Base-by-base conservation (phyloP, 73 alveolate species). In the Paramecium sonneborni region DNA sequence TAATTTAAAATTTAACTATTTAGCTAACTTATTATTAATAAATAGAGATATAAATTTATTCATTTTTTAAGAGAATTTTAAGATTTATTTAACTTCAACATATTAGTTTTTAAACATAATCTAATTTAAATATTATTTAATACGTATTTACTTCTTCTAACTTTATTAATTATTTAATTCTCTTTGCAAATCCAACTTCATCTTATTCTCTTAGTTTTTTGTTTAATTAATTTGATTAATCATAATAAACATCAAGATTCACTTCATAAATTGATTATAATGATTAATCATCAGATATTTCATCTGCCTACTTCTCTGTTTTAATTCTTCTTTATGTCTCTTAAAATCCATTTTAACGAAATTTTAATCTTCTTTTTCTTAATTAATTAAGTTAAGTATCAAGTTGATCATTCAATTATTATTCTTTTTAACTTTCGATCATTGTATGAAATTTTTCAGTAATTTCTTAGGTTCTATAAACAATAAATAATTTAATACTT, bases 241-340 rank as follows among this genome's bases (percentile, higher is more conserved):
- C 55, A 72, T 72, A 72, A 21, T 28, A 38, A 4, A 35, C 57
- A 72, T 72, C 86, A 11, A 72, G 21, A 21, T 32, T 72, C 10
- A 72, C 86, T 72, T 72, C 86, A 72, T 72, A 72, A 12, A 72
- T 72, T 35, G 86, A 72, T 72, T 72, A 37, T 35, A 72, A 11
- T 34, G 86, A 72, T 35, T 72, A 15, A 72, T 72, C 86, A 38
- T 72, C 58, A 12, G 86, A 72, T 10, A 30, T 30, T 72, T 72
- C 86, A 14, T 72, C 55, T 5, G 15, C 23, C 21, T 18, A 11
- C 20, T 1, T 38, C 11, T 72, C 55, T 12, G 57, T 32, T 15
- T 32, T 34, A 14, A 35, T 41, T 35, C 58, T 72, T n/a, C 32
- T 35, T 37, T 72, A 37, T 15, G 37, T 18, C 12, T 37, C 58